A percentile compares a stretch with the other conserved stretches of the same genome.
Conservation (phyloP, 2,329 filamentous ascomycete genomes). For the Sporothrix protearum region DNA sequence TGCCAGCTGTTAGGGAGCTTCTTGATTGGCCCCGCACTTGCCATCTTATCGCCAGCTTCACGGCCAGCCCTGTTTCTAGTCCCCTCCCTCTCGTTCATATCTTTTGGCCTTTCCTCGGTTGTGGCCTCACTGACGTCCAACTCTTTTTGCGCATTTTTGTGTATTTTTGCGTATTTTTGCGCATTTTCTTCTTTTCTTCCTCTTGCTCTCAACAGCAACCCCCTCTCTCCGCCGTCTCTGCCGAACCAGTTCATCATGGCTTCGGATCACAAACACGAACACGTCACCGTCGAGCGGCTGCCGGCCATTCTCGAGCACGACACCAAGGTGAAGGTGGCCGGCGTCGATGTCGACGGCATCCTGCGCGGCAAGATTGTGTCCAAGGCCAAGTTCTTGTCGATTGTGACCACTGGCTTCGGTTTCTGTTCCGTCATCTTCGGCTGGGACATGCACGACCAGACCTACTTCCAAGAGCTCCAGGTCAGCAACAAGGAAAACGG, state of each 20-base stretch:
- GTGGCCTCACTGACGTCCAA: too few species aligned
- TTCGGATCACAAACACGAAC: not conserved
- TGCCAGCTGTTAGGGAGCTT: slow-evolving; percentile 12
- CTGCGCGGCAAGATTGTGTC: slow-evolving; percentile 87
- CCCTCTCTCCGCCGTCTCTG: too few species aligned
- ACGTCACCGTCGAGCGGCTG: slow-evolving; percentile 62
- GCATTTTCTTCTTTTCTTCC: not conserved
- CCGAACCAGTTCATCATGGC: slow-evolving; percentile 8
- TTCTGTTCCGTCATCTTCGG: slow-evolving; percentile 94
- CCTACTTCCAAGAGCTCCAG: slow-evolving; percentile 78
- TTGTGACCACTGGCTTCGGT: slow-evolving; percentile 77
- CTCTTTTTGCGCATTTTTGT: not conserved
- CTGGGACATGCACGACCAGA: slow-evolving; percentile 96
- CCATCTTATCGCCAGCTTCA: slow-evolving; percentile 15
- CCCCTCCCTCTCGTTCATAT: not conserved
- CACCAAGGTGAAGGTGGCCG: slow-evolving; percentile 79
- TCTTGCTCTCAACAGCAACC: not conserved
- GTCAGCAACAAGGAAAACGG: slow-evolving; percentile 90
- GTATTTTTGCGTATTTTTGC: not conserved
- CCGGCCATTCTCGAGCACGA: slow-evolving; percentile 66
- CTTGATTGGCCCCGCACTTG: slow-evolving; percentile 16
- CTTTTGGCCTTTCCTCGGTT: not conserved
- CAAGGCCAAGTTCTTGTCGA: slow-evolving; percentile 86
- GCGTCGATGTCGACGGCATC: slow-evolving; percentile 81
- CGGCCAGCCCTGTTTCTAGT: not conserved